These are phyloP conservation scores for Rhodotorula glutinis DNA, from an alignment of 1,284 basidiomycete genomes.

Conservation along the genomic window DNA sequence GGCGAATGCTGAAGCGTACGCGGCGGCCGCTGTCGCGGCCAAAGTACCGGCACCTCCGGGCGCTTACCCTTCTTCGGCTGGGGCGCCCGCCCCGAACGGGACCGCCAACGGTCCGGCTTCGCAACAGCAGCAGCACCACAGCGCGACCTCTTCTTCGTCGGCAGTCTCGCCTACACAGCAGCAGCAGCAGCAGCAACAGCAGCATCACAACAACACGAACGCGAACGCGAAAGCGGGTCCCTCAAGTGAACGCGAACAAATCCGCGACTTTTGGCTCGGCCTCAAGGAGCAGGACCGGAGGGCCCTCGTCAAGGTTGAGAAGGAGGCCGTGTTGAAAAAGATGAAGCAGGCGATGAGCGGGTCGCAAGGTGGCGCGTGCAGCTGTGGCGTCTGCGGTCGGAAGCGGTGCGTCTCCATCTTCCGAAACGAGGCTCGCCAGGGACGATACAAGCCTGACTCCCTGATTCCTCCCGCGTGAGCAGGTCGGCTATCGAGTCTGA, in stretches of 20 bases:
- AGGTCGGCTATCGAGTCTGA: constrained; percentile 97
- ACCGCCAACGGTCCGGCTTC: neutral
- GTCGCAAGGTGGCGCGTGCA: constrained; percentile 78
- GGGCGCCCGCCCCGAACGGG: constrained; percentile 13
- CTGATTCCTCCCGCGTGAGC: neutral
- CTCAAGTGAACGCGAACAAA: constrained; percentile 87
- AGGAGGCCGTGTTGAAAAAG: constrained; percentile 92
- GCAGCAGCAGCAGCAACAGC: constrained; percentile 13
- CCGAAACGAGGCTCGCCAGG: no score
- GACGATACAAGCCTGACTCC: no score
- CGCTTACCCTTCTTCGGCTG: constrained; percentile 49
- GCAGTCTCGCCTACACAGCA: neutral
- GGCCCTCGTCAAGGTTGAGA: constrained; percentile 90
- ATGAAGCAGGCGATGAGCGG: constrained; percentile 69
- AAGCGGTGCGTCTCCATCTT: constrained; percentile 75
- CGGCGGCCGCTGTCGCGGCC: constrained; percentile 10
- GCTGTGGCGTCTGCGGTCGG: constrained; percentile 92
- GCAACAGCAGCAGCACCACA: neutral
- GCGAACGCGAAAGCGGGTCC: constrained; percentile 49
- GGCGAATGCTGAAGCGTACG: constrained; percentile 11
- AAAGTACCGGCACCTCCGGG: constrained; percentile 52
- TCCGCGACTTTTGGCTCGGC: constrained; percentile 95
- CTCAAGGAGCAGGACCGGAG: constrained; percentile 83
- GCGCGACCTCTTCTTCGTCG: no score
- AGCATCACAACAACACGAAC: constrained; percentile 11